A percentile compares a stretch with the other conserved stretches of the same genome.
Evolutionary conservation across 2,329 filamentous ascomycete genomes (phyloP).

Genomic region (Ceratocystiopsis brevicomis): DNA sequence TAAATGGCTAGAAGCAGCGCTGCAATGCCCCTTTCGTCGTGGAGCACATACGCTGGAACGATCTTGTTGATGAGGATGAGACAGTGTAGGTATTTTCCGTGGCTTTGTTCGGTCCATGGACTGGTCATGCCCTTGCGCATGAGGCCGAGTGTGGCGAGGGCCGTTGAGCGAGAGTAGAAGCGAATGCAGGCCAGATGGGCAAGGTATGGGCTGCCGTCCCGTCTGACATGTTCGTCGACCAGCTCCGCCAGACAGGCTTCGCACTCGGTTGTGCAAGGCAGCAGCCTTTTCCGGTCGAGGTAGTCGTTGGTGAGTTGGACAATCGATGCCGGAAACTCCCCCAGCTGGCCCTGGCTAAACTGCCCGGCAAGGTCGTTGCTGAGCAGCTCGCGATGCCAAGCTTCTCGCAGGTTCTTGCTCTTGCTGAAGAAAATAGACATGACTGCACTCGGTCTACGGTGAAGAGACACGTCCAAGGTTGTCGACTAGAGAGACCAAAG

Average conservation of each 20-base stretch:
- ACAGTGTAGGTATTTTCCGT: conserved; percentile 3
- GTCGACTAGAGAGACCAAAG: too few species aligned
- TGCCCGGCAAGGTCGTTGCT: neutral
- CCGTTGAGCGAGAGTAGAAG: too few species aligned
- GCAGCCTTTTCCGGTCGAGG: neutral
- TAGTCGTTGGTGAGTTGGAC: conserved; percentile 2
- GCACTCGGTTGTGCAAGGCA: neutral
- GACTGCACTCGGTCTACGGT: too few species aligned
- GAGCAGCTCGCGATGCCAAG: conserved; percentile 2
- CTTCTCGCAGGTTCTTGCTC: neutral
- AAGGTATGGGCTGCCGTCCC: neutral
- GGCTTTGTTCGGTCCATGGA: neutral
- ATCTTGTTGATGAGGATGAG: conserved; percentile 3
- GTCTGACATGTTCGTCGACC: conserved; percentile 5
- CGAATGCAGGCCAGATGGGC: neutral
- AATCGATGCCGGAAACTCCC: neutral
- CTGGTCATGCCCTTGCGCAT: too few species aligned
- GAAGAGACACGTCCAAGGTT: too few species aligned
- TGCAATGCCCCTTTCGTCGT: neutral
- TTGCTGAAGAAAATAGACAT: too few species aligned
- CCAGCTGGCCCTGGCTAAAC: conserved; percentile 1
- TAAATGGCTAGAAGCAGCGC: conserved; percentile 1
- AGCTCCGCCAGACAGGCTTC: conserved; percentile 14
- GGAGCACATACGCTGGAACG: conserved; percentile 1
- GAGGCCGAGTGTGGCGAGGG: too few species aligned